Evolutionary conservation across 306 rosid genomes (phyloP).

Genomic region (Fragaria nilgerrensis): DNA sequence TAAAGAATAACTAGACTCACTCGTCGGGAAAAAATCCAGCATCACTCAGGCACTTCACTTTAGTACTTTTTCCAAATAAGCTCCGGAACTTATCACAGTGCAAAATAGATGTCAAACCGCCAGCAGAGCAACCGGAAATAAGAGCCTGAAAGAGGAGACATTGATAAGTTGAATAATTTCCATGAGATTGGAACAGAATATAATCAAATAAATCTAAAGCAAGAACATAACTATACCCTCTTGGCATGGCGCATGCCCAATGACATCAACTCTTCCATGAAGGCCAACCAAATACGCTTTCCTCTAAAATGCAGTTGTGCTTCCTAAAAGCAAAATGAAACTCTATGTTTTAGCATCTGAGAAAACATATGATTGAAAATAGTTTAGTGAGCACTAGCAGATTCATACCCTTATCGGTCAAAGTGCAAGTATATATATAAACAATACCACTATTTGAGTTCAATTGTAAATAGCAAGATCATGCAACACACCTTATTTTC

Average conservation of each 20-base stretch:
- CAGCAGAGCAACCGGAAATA: slow-evolving; percentile 87
- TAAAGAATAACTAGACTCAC: slow-evolving; percentile 32
- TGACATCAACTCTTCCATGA: slow-evolving; percentile 67
- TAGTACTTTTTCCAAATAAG: slow-evolving; percentile 48
- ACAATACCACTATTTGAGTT: too few relatives aligned
- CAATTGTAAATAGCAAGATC: not conserved
- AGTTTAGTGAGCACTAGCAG: not conserved
- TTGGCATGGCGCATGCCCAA: slow-evolving; percentile 70
- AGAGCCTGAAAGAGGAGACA: slow-evolving; percentile 51
- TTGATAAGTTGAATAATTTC: not conserved
- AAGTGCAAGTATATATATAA: too few relatives aligned
- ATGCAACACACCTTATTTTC: slow-evolving; percentile 47
- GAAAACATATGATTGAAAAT: not conserved
- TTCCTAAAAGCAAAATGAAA: slow-evolving; percentile 33
- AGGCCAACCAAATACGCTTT: slow-evolving; percentile 71
- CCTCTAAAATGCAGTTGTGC: slow-evolving; percentile 76
- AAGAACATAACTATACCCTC: slow-evolving; percentile 36
- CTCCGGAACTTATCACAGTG: slow-evolving; percentile 72
- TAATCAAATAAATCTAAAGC: not conserved
- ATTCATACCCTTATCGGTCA: not conserved
- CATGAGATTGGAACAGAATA: not conserved
- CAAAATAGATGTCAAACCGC: slow-evolving; percentile 73
- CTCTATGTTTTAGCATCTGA: slow-evolving; percentile 15
- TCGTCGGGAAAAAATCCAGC: slow-evolving; percentile 73
- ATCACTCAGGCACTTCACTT: slow-evolving; percentile 86